Base-by-base conservation (phyloP, 495 filamentous ascomycete genomes). In the Penicillium argentinense region DNA sequence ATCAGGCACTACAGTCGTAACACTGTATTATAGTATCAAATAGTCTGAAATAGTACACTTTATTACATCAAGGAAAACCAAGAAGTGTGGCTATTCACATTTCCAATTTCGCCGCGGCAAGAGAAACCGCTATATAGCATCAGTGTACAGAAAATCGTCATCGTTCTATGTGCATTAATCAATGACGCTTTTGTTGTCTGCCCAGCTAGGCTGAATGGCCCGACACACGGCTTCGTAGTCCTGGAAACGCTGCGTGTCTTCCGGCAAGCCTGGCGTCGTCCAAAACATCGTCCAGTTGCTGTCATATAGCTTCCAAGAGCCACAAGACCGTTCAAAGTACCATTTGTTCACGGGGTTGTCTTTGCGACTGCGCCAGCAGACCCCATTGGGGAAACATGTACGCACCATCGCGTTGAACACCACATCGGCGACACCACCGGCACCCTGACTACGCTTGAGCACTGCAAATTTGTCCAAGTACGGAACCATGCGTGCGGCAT, bases 401-500 rank as follows among this genome's bases (percentile, higher is more conserved):
- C 86, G 82, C 21, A 96, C 87, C 89, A 99, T 96, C 13, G 89
- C 85, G 50, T 90, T 95, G 68, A 97, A 99, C 4, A 99, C 84
- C 16, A 97, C 83, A 54, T 99, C 93, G 1, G 95, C 92, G 4
- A 97, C 91, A 11, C 91, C 91, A 0, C 92, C 91, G 1, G 87
- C 85, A 1, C 93, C 93, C 63, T 99, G 93, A 36, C 83, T 86
- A 46, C 84, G 81, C 57, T 87, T 90, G 4, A 95, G 75, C 2
- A 97, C 93, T 3, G 93, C 93, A 60, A 99, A 99, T 68, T 99
- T 99, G 63, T 99, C 93, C 17, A 99, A 72, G 64, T 99, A 99
- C 0, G 92, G 95, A 0, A 99, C 86, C 62, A 89, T 76, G 3
- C 83, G 72, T 7, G 70, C 68, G 14, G 64, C 53, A 33, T 71